These are phyloP conservation scores for Coemansia sp. DNA, from an alignment of 192 early-diverging fungal species.

Conservation along the genomic window DNA sequence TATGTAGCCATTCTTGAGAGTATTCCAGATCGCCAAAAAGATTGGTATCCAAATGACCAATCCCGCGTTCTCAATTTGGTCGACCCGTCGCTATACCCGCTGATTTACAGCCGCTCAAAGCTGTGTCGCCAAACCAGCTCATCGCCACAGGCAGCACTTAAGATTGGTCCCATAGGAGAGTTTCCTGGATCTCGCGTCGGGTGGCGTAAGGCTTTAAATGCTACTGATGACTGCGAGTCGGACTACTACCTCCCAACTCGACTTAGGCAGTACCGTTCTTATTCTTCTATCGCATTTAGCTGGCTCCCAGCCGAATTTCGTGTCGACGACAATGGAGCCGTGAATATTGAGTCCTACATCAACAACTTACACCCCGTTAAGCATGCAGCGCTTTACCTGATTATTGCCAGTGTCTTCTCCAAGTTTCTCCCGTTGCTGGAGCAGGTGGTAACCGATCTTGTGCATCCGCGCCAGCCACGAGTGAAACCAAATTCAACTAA, in stretches of 20 bases:
- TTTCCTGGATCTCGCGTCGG: conserved; percentile 7
- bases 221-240: not conserved
- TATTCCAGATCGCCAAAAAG: not conserved
- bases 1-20: not conserved
- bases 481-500: not conserved
- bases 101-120: conserved; percentile 26
- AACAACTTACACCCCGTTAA: conserved; percentile 67
- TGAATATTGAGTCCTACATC: conserved; percentile 62
- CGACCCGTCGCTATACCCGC: conserved; percentile 55
- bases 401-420: conserved; percentile 52
- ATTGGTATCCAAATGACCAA: conserved; percentile 51
- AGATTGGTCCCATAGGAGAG: conserved; percentile 17
- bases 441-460: conserved; percentile 41
- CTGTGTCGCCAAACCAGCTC: conserved; percentile 12
- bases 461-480: not conserved
- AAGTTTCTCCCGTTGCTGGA: conserved; percentile 67
- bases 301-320: conserved; percentile 71
- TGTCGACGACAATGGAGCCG: conserved; percentile 46
- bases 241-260: not conserved
- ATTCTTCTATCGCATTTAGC: conserved; percentile 16
- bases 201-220: conserved; percentile 10
- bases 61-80: conserved; percentile 54
- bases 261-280: not conserved
- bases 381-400: conserved; percentile 52
- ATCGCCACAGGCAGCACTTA: conserved; percentile 22